Evolutionary conservation across 2,329 filamentous ascomycete species (phyloP).

Genomic region (Ceratocystis albifundus): DNA sequence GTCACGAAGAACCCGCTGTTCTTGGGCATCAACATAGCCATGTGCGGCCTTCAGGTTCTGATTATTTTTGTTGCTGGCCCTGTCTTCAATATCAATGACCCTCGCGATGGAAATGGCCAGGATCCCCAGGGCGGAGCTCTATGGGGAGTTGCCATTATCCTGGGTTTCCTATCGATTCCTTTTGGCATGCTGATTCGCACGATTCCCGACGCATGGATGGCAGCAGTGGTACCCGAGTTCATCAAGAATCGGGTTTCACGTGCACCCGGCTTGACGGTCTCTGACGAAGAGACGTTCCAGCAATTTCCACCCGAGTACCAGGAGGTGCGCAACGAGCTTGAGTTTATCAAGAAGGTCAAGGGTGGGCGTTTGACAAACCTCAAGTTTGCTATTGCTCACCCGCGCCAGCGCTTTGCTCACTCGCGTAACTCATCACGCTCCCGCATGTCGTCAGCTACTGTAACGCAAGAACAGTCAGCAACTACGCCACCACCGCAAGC

Average conservation of each 20-base stretch:
- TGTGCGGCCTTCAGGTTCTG: conserved; percentile 79
- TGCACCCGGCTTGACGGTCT: conserved; percentile 47
- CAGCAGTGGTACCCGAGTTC: conserved; percentile 42
- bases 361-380: conserved; percentile 72
- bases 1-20: conserved; percentile 81
- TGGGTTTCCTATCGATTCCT: conserved; percentile 75
- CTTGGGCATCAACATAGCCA: conserved; percentile 69
- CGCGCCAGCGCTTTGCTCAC: conserved; percentile 40
- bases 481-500: conserved; percentile 42
- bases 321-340: conserved; percentile 68
- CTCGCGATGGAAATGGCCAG: conserved; percentile 28
- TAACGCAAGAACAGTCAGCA: conserved; percentile 32
- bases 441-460: conserved; percentile 45
- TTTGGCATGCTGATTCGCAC: conserved; percentile 70
- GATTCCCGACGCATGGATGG: conserved; percentile 61
- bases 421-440: conserved; percentile 53
- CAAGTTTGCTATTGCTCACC: conserved; percentile 65
- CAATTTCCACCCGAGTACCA: conserved; percentile 60
- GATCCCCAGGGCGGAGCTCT: conserved; percentile 56
- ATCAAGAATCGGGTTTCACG: conserved; percentile 39
- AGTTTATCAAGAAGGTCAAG: conserved; percentile 68
- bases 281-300: conserved; percentile 53
- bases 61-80: conserved; percentile 78
- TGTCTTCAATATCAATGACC: conserved; percentile 56
- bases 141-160: conserved; percentile 78